phyloP scores from a whole-genome alignment of 2,329 filamentous ascomycete species.

The Ophiostoma ulmi region DNA sequence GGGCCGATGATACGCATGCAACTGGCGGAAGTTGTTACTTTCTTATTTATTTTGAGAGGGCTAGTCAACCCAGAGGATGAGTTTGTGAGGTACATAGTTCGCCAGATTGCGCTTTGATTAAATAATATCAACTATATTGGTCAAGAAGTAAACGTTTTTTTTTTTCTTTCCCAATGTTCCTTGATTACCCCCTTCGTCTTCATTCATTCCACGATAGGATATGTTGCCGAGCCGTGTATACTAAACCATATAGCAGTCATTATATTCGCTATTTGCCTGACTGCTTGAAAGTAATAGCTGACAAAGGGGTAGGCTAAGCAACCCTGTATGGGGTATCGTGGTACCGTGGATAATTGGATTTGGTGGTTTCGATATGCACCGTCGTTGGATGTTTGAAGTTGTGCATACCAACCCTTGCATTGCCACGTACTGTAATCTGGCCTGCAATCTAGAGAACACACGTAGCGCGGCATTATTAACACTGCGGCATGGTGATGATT shows the following conservation, averaged over 20 bases:
- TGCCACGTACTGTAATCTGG: slow-evolving; percentile 8
- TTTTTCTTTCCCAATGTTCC: neutral
- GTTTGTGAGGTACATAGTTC: no score
- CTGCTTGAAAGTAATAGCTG: neutral
- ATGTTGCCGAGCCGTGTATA: slow-evolving; percentile 1
- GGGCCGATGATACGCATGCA: neutral
- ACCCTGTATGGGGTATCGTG: neutral
- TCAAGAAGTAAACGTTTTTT: neutral
- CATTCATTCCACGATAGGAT: neutral
- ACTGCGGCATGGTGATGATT: neutral
- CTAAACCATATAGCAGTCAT: neutral
- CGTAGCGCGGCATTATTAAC: neutral
- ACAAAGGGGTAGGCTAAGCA: neutral
- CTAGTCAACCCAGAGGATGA: neutral
- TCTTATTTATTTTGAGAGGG: neutral
- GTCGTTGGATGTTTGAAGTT: neutral
- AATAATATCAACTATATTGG: neutral
- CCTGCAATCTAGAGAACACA: neutral
- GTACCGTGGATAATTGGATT: neutral
- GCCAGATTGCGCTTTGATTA: neutral
- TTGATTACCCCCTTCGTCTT: neutral
- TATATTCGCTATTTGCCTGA: neutral
- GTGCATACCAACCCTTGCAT: slow-evolving; percentile 4
- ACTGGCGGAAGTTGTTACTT: neutral
- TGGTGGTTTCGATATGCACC: neutral